A percentile compares a stretch with the other conserved stretches of the same genome.
These are phyloP conservation scores for Alternaria infectoria DNA, from an alignment of 2,329 filamentous ascomycete genomes.

Conservation along the genomic window DNA sequence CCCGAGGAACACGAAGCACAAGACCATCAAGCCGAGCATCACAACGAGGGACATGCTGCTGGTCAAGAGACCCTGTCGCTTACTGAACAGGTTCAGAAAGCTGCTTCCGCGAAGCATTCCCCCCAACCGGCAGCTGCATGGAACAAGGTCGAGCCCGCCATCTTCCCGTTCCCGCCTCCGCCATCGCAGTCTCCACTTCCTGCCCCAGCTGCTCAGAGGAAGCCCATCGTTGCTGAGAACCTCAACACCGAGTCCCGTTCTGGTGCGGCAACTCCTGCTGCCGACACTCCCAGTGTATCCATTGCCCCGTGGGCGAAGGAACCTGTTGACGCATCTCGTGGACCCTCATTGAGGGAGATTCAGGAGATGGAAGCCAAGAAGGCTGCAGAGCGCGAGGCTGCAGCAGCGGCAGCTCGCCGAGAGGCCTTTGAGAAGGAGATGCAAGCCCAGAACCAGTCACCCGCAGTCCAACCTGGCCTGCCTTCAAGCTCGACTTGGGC, in stretches of 20 bases:
- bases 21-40: conserved; percentile 16
- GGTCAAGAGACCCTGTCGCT: conserved; percentile 68
- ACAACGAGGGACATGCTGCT: conserved; percentile 10
- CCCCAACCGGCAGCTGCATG: conserved; percentile 62
- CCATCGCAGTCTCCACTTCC: conserved; percentile 82
- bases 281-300: conserved; percentile 70
- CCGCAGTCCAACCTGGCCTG: conserved; percentile 73
- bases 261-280: conserved; percentile 76
- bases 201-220: conserved; percentile 86
- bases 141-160: conserved; percentile 70
- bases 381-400: conserved; percentile 85
- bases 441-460: conserved; percentile 65
- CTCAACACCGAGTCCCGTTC: conserved; percentile 71
- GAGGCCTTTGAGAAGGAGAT: conserved; percentile 81
- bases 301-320: conserved; percentile 97
- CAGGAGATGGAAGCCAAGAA: conserved; percentile 94
- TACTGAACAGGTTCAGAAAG: conserved; percentile 84
- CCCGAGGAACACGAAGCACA: conserved; percentile 27
- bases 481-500: conserved; percentile 92
- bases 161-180: conserved; percentile 78
- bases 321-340: conserved; percentile 72
- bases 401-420: conserved; percentile 77
- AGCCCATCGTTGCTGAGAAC: conserved; percentile 81
- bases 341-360: conserved; percentile 93
- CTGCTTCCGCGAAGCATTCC: conserved; percentile 66